Evolutionary conservation across 306 rosid species (phyloP).

Genomic region (Herpetospermum pedunculosum): DNA sequence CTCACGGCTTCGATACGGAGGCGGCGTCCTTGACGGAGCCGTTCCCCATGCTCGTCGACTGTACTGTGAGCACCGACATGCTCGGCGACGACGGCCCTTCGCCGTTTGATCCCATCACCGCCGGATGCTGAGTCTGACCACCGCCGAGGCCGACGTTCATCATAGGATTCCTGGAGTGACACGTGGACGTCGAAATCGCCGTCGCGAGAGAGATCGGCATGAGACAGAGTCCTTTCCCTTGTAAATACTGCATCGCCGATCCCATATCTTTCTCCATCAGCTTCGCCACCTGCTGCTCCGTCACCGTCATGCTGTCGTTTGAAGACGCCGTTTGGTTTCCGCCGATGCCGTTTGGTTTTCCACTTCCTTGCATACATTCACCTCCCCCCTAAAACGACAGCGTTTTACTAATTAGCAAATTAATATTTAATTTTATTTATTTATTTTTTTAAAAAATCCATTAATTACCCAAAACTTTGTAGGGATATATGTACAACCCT

Average conservation of each 20-base stretch:
- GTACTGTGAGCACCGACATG: conserved; percentile 69
- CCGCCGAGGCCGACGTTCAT: conserved; percentile 1
- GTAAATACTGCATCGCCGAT: conserved; percentile 95
- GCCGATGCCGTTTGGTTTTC: conserved; percentile 17
- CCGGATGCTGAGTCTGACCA: background rate
- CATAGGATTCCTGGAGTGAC: conserved; percentile 55
- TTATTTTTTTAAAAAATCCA: background rate
- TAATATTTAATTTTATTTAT: background rate
- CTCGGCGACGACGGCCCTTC: conserved; percentile 86
- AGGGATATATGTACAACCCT: too few relatives aligned
- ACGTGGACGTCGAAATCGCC: conserved; percentile 79
- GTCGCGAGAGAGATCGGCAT: conserved; percentile 97
- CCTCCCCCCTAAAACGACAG: conserved; percentile 50
- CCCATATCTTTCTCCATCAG: conserved; percentile 99
- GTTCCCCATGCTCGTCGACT: conserved; percentile 43
- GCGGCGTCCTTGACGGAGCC: conserved; percentile 49
- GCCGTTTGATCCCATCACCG: conserved; percentile 28
- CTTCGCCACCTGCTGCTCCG: conserved; percentile 92
- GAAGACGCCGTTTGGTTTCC: conserved; percentile 36
- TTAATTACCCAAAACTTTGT: too few relatives aligned
- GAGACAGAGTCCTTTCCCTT: conserved; percentile 93
- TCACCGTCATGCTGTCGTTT: conserved; percentile 58
- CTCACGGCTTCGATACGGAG: conserved; percentile 69
- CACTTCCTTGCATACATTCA: conserved; percentile 47
- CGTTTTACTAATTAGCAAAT: background rate